A percentile compares a stretch with the other conserved stretches of the same genome.
phyloP scores from a whole-genome alignment of 345 rosid species.

The Acer saccharum region DNA sequence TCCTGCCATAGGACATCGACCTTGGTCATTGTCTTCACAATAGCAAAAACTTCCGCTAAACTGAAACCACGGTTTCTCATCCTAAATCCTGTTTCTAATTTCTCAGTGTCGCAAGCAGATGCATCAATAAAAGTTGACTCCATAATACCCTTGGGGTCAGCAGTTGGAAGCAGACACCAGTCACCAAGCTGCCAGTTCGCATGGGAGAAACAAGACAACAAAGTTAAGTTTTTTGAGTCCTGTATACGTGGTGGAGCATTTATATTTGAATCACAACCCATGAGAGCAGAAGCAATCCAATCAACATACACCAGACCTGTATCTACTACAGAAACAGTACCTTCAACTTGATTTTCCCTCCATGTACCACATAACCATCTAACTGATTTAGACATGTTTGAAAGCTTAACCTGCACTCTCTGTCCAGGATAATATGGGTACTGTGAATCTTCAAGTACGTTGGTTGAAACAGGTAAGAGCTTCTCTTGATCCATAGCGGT shows the following conservation, averaged over 20 bases:
- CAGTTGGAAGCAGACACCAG: constrained; percentile 70
- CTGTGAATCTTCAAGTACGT: constrained; percentile 66
- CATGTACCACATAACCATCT: constrained; percentile 80
- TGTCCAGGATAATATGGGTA: constrained; percentile 84
- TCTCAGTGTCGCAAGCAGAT: constrained; percentile 24
- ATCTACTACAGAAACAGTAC: constrained; percentile 67
- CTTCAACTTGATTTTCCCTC: constrained; percentile 61
- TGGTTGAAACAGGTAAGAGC: constrained; percentile 59
- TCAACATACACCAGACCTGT: constrained; percentile 73
- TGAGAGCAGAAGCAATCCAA: constrained; percentile 70
- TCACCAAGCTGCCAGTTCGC: constrained; percentile 96
- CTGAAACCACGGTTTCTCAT: constrained; percentile 32
- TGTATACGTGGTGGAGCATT: constrained; percentile 58
- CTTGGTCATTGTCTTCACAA: constrained; percentile 61
- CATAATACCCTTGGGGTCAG: constrained; percentile 29
- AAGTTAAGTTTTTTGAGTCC: constrained; percentile 53
- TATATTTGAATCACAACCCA: constrained; percentile 35
- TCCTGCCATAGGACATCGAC: constrained; percentile 94
- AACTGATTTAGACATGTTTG: constrained; percentile 52
- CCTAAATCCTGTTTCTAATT: constrained; percentile 38
- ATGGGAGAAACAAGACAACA: constrained; percentile 66
- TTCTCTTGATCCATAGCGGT: constrained; percentile 54
- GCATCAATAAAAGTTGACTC: constrained; percentile 29
- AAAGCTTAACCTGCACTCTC: constrained; percentile 60
- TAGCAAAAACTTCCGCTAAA: constrained; percentile 48